Evolutionary conservation across 441 rosid genomes (phyloP).

Genomic region (Corymbia calophylla): DNA sequence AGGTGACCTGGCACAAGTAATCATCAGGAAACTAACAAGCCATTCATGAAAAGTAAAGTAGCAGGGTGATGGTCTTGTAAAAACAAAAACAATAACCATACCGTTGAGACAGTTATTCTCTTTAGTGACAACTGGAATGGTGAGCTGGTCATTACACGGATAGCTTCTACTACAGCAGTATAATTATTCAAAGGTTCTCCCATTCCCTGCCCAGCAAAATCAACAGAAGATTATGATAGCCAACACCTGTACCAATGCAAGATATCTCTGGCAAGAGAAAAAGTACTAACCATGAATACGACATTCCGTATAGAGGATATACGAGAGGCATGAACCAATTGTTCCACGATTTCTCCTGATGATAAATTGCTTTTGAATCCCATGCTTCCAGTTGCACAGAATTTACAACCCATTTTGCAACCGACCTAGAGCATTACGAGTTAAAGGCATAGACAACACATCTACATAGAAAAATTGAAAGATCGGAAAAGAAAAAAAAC

Average conservation of each 20-base stretch:
- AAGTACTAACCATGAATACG: slow-evolving; percentile 72
- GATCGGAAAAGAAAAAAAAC: not conserved
- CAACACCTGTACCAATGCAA: not conserved
- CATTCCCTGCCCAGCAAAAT: slow-evolving; percentile 66
- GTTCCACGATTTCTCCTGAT: slow-evolving; percentile 92
- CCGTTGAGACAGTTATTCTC: slow-evolving; percentile 91
- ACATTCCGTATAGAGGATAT: slow-evolving; percentile 73
- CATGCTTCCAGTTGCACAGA: slow-evolving; percentile 98
- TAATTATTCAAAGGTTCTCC: slow-evolving; percentile 98
- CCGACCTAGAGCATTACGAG: slow-evolving; percentile 55
- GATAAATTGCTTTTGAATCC: slow-evolving; percentile 82
- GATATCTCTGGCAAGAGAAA: not conserved
- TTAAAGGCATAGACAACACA: not conserved
- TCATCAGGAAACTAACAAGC: not conserved
- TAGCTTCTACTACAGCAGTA: slow-evolving; percentile 74
- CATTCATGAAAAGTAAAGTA: not conserved
- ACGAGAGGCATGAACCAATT: slow-evolving; percentile 82
- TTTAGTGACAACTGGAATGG: slow-evolving; percentile 83
- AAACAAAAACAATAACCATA: slow-evolving; percentile 9
- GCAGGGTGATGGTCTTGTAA: not conserved
- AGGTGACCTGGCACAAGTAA: not conserved
- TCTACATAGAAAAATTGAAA: not conserved
- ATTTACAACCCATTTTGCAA: slow-evolving; percentile 97
- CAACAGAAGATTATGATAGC: not conserved
- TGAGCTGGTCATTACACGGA: slow-evolving; percentile 59